Percentiles rank a stretch among this genome's conserved stretches.
phyloP scores from a whole-genome alignment of 352 stramenopile genomes.

The Globisporangium parvum region DNA sequence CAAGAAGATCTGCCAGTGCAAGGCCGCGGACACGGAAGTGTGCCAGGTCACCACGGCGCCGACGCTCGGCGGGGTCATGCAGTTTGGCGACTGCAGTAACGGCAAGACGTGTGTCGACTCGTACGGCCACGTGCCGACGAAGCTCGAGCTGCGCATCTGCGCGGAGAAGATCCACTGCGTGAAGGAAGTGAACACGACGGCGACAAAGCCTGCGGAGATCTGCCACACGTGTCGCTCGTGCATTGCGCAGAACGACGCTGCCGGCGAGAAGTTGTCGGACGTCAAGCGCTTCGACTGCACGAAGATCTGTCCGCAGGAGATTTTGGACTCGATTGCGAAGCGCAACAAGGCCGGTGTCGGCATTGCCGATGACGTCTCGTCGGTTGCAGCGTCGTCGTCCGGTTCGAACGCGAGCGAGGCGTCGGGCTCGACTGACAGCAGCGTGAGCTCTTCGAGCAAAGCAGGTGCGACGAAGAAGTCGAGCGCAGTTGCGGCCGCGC shows the following conservation, averaged over 20 bases:
- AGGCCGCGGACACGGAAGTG: constrained; percentile 22
- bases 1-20: constrained; percentile 66
- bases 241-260: constrained; percentile 64
- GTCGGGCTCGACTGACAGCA: constrained; percentile 8
- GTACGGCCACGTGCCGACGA: constrained; percentile 53
- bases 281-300: constrained; percentile 72
- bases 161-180: constrained; percentile 71
- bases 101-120: constrained; percentile 42
- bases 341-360: constrained; percentile 45
- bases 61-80: constrained; percentile 28
- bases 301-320: constrained; percentile 60
- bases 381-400: constrained; percentile 17
- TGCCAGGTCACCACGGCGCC: constrained; percentile 49
- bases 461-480: constrained; percentile 6
- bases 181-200: constrained; percentile 60
- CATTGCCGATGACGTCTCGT: constrained; percentile 51
- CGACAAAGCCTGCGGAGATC: constrained; percentile 49
- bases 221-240: constrained; percentile 82
- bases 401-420: constrained; percentile 13
- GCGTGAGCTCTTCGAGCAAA: constrained; percentile 6
- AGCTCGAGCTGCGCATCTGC: constrained; percentile 44
- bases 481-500: constrained; percentile 9
- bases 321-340: constrained; percentile 54
- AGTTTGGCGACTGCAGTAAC: constrained; percentile 67
- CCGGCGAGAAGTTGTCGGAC: constrained; percentile 38